Evolutionary conservation across 2,329 filamentous ascomycete species (phyloP), one percentile per base, ranked within the genome.

Genomic region (Trichophyton simii): DNA sequence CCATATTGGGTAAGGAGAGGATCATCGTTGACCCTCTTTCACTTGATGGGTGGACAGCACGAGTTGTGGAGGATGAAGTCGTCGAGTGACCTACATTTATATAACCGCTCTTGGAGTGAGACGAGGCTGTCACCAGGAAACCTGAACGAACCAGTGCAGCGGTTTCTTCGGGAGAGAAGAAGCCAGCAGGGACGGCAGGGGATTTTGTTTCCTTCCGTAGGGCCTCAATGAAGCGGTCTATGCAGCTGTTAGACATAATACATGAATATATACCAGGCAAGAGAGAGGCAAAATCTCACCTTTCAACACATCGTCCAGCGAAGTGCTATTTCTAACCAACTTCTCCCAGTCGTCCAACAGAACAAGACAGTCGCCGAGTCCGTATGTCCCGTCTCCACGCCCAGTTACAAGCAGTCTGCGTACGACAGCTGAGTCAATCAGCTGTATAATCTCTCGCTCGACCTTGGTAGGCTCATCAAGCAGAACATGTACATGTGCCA

Each of bases 401-500:
- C 82, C 79, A 0, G 82, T 81, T 31, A 86, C 77, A 4, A 77
- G 77, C 57, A 86, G 71, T 62, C 80, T 80, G 38, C 83, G 75
- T 20, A 86, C 65, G 3, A 76, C 74, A 36, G 82, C 82, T 2
- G 73, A 68, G 31, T 76, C 75, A 3, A 80, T 71, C 36, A 85
- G 70, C 25, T 80, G 75, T 15, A 80, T 78, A 57, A 86, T 80
- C 66, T 85, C 82, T 44, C 82, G 76, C 68, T 86, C 84, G 0
- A 80, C 81, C n/a, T 72, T 73, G 0, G 83, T 86, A 3, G 82
- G 78, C 1, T 80, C 81, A 22, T 75, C 72, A 42, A 80, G 75
- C 13, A 86, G 67, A 1, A 82, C 82, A 70, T 85, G 81, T 0
- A 86, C 72, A 71, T 86, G 83, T 18, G 83, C 81, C 54, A 84